phyloP scores from a whole-genome alignment of 2,329 filamentous ascomycete genomes.

The Monilinia fructicola region DNA sequence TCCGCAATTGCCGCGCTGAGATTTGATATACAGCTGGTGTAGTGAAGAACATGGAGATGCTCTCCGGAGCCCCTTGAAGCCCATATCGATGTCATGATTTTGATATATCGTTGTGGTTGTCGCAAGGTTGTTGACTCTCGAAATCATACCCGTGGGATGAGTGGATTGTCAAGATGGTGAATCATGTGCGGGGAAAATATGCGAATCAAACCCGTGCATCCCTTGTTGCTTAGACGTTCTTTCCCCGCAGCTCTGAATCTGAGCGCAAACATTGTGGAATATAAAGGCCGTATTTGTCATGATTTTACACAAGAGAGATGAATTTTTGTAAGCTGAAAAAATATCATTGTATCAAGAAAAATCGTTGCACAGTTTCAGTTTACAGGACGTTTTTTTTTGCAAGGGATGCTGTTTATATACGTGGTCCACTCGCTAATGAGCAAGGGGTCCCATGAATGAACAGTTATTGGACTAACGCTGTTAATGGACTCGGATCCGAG shows the following conservation, averaged over 20 bases:
- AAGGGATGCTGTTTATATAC: conserved; percentile 20
- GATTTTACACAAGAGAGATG: background rate
- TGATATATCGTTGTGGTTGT: background rate
- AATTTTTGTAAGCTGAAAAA: conserved; percentile 1
- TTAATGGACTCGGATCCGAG: background rate
- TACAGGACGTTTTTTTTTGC: conserved; percentile 6
- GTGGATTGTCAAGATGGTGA: conserved; percentile 10
- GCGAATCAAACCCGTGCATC: conserved; percentile 18
- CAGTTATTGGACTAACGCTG: conserved; percentile 9
- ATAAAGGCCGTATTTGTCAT: conserved; percentile 4
- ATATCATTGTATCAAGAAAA: background rate
- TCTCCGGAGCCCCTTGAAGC: conserved; percentile 7
- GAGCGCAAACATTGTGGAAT: conserved; percentile 9
- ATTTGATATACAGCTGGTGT: conserved; percentile 15
- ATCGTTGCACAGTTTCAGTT: conserved; percentile 11
- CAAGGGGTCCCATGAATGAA: conserved; percentile 4
- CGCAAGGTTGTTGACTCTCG: conserved; percentile 7
- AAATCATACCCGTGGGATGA: conserved; percentile 15
- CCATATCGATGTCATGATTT: conserved; percentile 13
- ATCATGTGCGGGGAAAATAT: conserved; percentile 23
- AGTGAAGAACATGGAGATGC: conserved; percentile 22
- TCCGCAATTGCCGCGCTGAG: conserved; percentile 10
- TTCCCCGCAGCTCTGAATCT: conserved; percentile 9
- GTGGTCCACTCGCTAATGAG: conserved; percentile 23
- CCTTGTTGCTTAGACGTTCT: conserved; percentile 14